Evolutionary conservation across 768 basidiomycete genomes (phyloP).

Genomic region (Lepiota brunneoincarnata): DNA sequence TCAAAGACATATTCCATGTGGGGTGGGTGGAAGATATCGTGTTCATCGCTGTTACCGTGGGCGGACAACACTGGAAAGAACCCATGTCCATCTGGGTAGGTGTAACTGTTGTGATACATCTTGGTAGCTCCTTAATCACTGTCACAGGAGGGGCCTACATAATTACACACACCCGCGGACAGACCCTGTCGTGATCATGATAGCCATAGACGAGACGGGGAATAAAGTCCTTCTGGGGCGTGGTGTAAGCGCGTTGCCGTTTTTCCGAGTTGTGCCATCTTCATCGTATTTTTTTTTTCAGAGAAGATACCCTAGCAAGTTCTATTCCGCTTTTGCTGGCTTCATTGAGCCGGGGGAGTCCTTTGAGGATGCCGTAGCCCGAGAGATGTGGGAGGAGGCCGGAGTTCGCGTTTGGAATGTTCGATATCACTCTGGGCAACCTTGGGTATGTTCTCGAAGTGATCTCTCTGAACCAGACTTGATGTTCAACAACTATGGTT

Average conservation of each 20-base stretch:
- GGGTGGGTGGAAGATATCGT: constrained; percentile 95
- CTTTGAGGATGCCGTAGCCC: constrained; percentile 88
- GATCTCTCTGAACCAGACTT: not conserved
- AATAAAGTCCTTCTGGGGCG: constrained; percentile 87
- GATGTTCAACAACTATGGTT: not conserved
- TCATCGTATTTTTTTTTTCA: constrained; percentile 22
- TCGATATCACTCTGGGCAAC: constrained; percentile 82
- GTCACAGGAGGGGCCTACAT: constrained; percentile 74
- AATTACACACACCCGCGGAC: constrained; percentile 85
- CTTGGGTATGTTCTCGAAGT: constrained; percentile 58
- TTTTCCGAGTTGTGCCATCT: not conserved
- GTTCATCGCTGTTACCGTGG: constrained; percentile 75
- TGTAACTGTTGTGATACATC: not conserved
- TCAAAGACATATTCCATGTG: constrained; percentile 79
- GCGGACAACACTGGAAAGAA: constrained; percentile 56
- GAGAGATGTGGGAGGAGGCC: constrained; percentile 96
- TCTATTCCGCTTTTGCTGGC: constrained; percentile 90
- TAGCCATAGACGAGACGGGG: constrained; percentile 73
- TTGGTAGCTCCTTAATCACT: constrained; percentile 2
- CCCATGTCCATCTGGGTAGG: constrained; percentile 73
- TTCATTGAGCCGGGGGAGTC: constrained; percentile 95
- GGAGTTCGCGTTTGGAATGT: constrained; percentile 86
- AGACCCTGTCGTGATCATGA: constrained; percentile 90
- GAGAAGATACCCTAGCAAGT: constrained; percentile 64
- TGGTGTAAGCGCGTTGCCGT: constrained; percentile 49